phyloP scores from a whole-genome alignment of 352 stramenopile genomes.

The Phytophthora syringae region DNA sequence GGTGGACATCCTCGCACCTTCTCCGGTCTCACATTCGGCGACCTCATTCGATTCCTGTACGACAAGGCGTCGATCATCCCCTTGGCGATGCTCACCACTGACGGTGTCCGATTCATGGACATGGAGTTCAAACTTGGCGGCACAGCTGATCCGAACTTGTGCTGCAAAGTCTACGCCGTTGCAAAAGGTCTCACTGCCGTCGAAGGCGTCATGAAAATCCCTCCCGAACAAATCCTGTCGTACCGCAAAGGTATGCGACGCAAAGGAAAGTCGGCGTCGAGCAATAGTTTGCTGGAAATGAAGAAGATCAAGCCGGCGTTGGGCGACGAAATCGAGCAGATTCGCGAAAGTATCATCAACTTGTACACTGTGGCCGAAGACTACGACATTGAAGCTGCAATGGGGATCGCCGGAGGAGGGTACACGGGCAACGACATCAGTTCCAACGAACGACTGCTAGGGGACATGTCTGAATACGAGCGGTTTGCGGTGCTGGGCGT shows the following conservation, averaged over 20 bases:
- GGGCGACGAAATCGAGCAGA: slow-evolving; percentile 63
- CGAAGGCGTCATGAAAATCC: slow-evolving; percentile 65
- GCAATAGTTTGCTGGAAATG: slow-evolving; percentile 32
- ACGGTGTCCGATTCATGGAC: slow-evolving; percentile 72
- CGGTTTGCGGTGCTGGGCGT: slow-evolving; percentile 56
- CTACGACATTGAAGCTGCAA: slow-evolving; percentile 36
- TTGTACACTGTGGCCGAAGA: slow-evolving; percentile 49
- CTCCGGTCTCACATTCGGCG: slow-evolving; percentile 78
- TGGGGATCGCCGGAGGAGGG: slow-evolving; percentile 23
- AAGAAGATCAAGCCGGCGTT: slow-evolving; percentile 72
- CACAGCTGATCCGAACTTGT: slow-evolving; percentile 76
- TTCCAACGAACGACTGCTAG: slow-evolving; percentile 12
- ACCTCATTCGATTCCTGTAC: slow-evolving; percentile 83
- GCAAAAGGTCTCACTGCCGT: slow-evolving; percentile 62
- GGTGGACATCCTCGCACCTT: slow-evolving; percentile 81
- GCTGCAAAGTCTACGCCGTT: slow-evolving; percentile 83
- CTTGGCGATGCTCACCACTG: slow-evolving; percentile 69
- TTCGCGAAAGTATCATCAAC: slow-evolving; percentile 61
- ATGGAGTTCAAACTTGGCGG: slow-evolving; percentile 82
- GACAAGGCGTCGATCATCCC: slow-evolving; percentile 74
- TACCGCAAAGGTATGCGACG: slow-evolving; percentile 77
- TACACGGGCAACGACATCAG: not conserved
- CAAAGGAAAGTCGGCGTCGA: slow-evolving; percentile 56
- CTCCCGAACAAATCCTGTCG: slow-evolving; percentile 73
- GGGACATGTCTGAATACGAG: slow-evolving; percentile 53